A percentile compares a stretch with the other conserved stretches of the same genome.
Evolutionary conservation across 305 asterid species (phyloP).

Genomic region (Solanum hybrid): DNA sequence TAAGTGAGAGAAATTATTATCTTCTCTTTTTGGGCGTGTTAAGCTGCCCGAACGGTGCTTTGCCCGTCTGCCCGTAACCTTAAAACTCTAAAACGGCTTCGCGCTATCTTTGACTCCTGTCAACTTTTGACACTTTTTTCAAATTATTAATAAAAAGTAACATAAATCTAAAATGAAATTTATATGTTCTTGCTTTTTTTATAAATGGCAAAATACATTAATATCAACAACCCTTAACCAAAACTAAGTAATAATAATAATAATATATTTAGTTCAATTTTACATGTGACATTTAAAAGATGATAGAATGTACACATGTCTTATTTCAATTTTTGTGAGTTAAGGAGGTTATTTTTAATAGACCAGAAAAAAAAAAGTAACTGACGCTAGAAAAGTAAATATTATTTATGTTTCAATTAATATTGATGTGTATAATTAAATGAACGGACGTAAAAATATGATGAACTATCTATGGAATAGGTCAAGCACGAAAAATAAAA

Average conservation of each 20-base stretch:
- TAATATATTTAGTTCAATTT: not conserved
- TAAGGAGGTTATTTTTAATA: not conserved
- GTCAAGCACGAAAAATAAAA: not conserved
- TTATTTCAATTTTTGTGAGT: not conserved
- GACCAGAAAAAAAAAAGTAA: not conserved
- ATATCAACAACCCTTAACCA: not conserved
- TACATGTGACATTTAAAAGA: not conserved
- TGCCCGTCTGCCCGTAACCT: conserved; percentile 46
- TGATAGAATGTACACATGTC: not conserved
- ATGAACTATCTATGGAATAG: not conserved
- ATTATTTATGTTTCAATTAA: not conserved
- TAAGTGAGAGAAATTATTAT: conserved; percentile 30
- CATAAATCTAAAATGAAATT: not conserved
- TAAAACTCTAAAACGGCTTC: conserved; percentile 48
- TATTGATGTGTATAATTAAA: not conserved
- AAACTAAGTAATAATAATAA: not conserved
- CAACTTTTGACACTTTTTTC: not conserved
- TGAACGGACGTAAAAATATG: not conserved
- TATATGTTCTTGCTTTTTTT: not conserved
- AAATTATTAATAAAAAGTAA: not conserved
- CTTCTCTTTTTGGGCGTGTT: conserved; percentile 55
- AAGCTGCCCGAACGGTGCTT: conserved; percentile 42
- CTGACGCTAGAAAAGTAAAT: accelerated
- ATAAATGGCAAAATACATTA: not conserved
- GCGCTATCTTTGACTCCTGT: conserved; percentile 42